phyloP scores from a whole-genome alignment of 495 filamentous ascomycete species.

The Trichoderma gamsii region DNA sequence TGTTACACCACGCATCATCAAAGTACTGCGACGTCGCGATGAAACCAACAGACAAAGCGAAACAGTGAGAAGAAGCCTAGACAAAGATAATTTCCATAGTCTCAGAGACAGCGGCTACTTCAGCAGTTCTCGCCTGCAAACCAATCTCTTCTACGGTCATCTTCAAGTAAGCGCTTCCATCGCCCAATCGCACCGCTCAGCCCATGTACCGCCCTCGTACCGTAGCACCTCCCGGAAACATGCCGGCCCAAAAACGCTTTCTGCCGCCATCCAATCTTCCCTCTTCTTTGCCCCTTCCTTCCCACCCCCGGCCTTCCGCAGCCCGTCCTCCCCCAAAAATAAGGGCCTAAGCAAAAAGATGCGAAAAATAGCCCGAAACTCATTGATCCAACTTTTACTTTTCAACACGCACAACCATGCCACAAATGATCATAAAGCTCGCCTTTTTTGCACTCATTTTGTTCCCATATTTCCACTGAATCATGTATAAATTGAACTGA shows the following conservation, averaged over 20 bases:
- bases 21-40: too few relatives aligned
- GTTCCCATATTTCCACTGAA: conserved; percentile 25
- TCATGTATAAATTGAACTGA: conserved; percentile 21
- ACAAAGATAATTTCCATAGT: too few relatives aligned
- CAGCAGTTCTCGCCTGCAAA: too few relatives aligned
- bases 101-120: too few relatives aligned
- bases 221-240: not conserved
- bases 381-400: not conserved
- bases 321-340: not conserved
- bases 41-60: too few relatives aligned
- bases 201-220: not conserved
- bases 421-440: not conserved
- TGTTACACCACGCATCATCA: too few relatives aligned
- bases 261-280: not conserved
- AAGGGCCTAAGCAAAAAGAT: conserved; percentile 8
- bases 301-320: conserved; percentile 20
- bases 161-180: not conserved
- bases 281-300: conserved; percentile 18
- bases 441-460: conserved; percentile 32
- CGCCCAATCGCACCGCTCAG: not conserved
- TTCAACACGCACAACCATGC: not conserved
- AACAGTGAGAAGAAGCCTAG: too few relatives aligned
- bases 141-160: not conserved
- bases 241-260: not conserved
- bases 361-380: not conserved